These are phyloP conservation scores for Coffea eugenioides DNA, from an alignment of 257 asterid genomes.

Conservation along the genomic window DNA sequence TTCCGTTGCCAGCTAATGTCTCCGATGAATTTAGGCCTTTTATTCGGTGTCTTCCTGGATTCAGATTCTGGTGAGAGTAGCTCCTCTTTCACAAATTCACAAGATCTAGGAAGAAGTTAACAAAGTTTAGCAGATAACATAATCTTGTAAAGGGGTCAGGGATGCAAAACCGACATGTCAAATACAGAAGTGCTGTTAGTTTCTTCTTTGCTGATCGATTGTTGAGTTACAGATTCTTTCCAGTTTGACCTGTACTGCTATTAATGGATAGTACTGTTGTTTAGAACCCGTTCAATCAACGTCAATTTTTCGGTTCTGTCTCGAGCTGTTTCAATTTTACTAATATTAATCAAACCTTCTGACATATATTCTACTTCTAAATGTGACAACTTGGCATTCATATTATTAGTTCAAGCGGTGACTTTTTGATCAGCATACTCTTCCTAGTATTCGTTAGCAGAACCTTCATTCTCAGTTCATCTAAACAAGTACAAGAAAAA, in stretches of 20 bases:
- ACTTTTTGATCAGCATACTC: neutral
- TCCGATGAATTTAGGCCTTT: conserved; percentile 55
- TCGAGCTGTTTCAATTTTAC: neutral
- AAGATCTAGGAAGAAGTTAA: too few species aligned
- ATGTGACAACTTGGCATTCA: neutral
- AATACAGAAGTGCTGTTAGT: too few species aligned
- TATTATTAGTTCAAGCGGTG: neutral
- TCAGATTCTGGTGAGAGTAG: conserved; percentile 55
- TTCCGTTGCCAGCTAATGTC: conserved; percentile 47
- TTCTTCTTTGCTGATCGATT: too few species aligned
- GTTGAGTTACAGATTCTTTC: too few species aligned
- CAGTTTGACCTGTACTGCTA: too few species aligned
- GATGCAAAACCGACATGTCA: too few species aligned
- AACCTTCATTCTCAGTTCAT: neutral
- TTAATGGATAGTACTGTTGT: neutral
- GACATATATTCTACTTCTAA: neutral
- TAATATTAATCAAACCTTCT: neutral
- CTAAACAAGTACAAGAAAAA: neutral
- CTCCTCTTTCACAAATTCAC: neutral
- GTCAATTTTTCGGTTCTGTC: neutral
- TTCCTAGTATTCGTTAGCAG: neutral
- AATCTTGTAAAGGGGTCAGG: too few species aligned
- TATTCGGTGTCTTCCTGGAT: conserved; percentile 60
- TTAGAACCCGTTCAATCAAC: neutral
- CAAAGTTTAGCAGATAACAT: too few species aligned